Conservation (phyloP, 2,329 filamentous ascomycete species). For the Trichoderma simmonsii region DNA sequence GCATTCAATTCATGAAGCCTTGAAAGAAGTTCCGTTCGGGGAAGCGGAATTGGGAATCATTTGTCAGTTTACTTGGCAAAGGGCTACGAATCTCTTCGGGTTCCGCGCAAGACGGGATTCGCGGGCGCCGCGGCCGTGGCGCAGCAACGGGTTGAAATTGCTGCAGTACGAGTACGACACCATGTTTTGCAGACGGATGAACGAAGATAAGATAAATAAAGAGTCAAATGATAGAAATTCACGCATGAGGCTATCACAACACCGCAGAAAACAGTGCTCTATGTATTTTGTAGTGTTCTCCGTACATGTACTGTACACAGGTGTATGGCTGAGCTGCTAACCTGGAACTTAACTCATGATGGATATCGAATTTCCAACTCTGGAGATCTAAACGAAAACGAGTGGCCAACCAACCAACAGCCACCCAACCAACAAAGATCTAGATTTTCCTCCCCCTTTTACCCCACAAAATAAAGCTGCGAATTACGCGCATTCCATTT, state of each 20-base stretch:
- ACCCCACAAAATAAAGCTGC: slow-evolving; percentile 1
- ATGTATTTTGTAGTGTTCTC: not conserved
- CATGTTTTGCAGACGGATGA: not conserved
- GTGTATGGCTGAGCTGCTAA: not conserved
- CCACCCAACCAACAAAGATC: not conserved
- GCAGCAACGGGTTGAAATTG: not conserved
- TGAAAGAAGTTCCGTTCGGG: not conserved
- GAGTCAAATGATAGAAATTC: not conserved
- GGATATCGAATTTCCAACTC: not conserved
- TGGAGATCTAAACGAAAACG: not conserved
- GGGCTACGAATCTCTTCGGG: not conserved
- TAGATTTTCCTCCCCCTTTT: not conserved
- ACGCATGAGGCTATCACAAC: not conserved
- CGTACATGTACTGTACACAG: not conserved
- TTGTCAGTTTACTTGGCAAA: not conserved
- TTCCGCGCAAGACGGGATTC: not conserved
- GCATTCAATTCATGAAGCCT: not conserved
- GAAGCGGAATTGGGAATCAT: not conserved
- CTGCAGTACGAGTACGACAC: not conserved
- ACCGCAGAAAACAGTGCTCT: fast-evolving
- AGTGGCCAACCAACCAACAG: not conserved
- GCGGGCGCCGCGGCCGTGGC: not conserved
- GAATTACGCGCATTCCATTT: not conserved
- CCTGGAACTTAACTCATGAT: not conserved
- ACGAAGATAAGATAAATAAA: not conserved